Evolutionary conservation across 2,329 filamentous ascomycete genomes (phyloP), one percentile per base, ranked within the genome.

Genomic region (Botrytis cinerea): DNA sequence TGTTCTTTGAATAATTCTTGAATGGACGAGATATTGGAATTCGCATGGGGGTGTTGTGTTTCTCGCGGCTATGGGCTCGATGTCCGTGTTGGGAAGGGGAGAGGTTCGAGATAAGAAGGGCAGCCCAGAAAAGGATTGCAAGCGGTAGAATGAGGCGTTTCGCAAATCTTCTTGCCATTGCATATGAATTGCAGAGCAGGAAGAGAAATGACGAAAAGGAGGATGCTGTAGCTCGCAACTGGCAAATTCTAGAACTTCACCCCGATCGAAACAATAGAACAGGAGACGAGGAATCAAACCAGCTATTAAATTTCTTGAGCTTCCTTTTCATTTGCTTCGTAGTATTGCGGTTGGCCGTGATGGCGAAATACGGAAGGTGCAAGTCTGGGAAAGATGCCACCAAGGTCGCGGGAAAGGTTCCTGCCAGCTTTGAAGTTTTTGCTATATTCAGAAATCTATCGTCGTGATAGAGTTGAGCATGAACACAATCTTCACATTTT

Each of bases 141-240:
- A 77, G n/a, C n/a, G 75, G 75, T n/a, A 78, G 61, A 45, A 78
- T 48, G 25, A 77, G 45, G 62, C 74, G 73, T 54, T 70, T 77
- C 10, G 73, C 25, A 8, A 75, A 59, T 32, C 63, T 70, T 46
- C 57, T 71, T 38, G 73, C 72, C 72, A 73, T 76, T 28, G 22
- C n/a, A 9, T 70, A 20, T 9, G 20, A 9, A 70, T 62, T 22
- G 22, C 12, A 43, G 46, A 28, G 12, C 10, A 18, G 35, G n/a
- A 4, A 46, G 48, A 70, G n/a, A 16, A 32, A 54, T 45, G n/a
- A 69, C 14, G 12, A 4, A n/a, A 43, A 32, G 14, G n/a, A 20
- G 20, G 43, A 43, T 35, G 9, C 25, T 35, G 8, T 28, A 25
- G 25, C 22, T n/a, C n/a, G 40, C 16, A 28, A 14, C 64, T 68